These are phyloP conservation scores for Byssoonygena ceratinophila DNA, from an alignment of 2,329 filamentous ascomycete genomes.

Conservation along the genomic window DNA sequence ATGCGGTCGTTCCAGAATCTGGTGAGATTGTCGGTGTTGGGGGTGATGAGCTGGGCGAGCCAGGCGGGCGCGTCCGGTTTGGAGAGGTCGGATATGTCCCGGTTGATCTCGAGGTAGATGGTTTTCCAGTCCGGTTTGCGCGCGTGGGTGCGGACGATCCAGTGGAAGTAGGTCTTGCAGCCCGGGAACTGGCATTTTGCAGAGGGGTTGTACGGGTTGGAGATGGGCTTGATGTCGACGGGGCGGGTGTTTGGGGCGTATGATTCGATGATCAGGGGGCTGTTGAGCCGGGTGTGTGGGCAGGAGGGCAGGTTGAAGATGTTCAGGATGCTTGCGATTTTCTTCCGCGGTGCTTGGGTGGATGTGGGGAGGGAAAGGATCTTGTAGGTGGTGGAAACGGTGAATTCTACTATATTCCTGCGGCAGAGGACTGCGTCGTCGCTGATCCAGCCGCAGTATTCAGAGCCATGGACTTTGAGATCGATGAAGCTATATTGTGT, in stretches of 20 bases:
- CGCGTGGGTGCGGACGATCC: constrained; percentile 4
- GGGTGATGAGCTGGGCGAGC: constrained; percentile 10
- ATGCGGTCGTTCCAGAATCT: constrained; percentile 13
- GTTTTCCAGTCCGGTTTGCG: constrained; percentile 9
- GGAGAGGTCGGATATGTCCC: constrained; percentile 1
- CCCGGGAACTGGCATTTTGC: constrained; percentile 10
- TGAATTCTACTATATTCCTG: neutral
- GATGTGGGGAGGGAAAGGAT: constrained; percentile 12
- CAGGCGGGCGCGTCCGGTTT: constrained; percentile 1
- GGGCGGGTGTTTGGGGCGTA: constrained; percentile 2
- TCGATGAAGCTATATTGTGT: constrained; percentile 11
- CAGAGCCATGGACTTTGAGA: neutral
- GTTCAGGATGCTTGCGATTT: constrained; percentile 11
- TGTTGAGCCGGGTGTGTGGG: constrained; percentile 12
- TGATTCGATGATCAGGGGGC: constrained; percentile 7
- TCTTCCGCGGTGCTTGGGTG: neutral
- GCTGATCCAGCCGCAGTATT: neutral
- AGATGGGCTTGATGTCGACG: neutral
- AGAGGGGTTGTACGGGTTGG: neutral
- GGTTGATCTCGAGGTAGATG: constrained; percentile 12
- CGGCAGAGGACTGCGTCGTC: neutral
- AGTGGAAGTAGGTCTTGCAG: constrained; percentile 13
- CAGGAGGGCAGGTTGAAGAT: constrained; percentile 14
- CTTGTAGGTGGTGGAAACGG: constrained; percentile 8
- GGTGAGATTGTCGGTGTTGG: constrained; percentile 1